phyloP scores from a whole-genome alignment of 345 rosid species.

The Rhodamnia rubescens region DNA sequence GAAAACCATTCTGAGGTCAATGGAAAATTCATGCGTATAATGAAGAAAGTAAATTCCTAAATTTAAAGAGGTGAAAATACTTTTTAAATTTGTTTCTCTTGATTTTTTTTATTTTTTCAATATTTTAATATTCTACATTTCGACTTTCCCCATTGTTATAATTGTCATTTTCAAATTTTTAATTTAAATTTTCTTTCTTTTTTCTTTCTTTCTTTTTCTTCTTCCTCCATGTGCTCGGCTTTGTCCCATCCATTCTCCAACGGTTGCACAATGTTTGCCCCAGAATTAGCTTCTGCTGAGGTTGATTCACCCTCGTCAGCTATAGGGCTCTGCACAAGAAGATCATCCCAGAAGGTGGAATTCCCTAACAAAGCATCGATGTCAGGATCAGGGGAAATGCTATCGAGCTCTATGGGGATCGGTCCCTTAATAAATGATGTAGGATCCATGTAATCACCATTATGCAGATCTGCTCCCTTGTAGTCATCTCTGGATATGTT shows the following conservation, averaged over 20 bases:
- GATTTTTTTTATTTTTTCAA: no score
- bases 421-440: conserved; percentile 27
- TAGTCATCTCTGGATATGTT: conserved; percentile 27
- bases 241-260: conserved; percentile 40
- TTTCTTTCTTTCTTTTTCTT: no score
- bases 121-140: no score
- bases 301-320: conserved; percentile 60
- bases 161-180: no score
- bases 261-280: conserved; percentile 18
- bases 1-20: no score
- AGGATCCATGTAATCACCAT: conserved; percentile 39
- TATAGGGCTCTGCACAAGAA: conserved; percentile 36
- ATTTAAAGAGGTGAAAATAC: no score
- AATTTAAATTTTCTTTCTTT: no score
- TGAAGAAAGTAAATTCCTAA: no score
- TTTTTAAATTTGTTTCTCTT: no score
- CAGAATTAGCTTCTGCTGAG: conserved; percentile 20
- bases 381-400: conserved; percentile 45
- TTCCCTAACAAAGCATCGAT: conserved; percentile 46
- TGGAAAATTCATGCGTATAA: no score
- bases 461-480: conserved; percentile 23
- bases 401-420: conserved; percentile 41
- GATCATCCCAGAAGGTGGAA: conserved; percentile 47
- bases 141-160: no score
- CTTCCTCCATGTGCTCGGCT: no score